Evolutionary conservation across 2,329 filamentous ascomycete genomes (phyloP), one percentile per base, ranked within the genome.

Genomic region (Cladorrhinum sp.): DNA sequence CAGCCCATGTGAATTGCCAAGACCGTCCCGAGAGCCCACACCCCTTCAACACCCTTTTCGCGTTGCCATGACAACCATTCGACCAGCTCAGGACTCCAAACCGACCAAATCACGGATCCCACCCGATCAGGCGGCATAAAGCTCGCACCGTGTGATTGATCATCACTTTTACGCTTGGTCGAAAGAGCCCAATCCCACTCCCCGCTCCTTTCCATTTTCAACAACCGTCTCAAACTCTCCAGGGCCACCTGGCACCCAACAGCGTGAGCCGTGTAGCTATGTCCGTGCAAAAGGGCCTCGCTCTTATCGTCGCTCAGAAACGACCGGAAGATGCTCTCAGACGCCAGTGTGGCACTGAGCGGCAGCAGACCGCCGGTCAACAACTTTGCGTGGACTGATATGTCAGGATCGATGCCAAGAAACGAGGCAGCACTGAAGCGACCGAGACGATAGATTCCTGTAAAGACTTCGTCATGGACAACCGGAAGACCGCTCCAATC

Each of bases 401-500:
- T 88, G 68, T 96, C 91, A 0, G 91, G 83, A 30, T 90, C 74
- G 0, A 85, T 76, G 4, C 79, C 78, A 2, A 96, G 81, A 72
- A 94, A 90, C 0, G 86, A 87, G 0, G 89, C 85, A 0, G 90
- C 81, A 1, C 84, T 86, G 70, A 88, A 86, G 42, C 86, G 84
- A 1, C 92, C 91, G 0, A 96, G 85, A 12, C 92, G 89, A 72
- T 93, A 93, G 3, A 96, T 78, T 1, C 91, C 91, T 0, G 91
- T 94, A 74, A 96, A 96, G 36, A 96, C 91, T 71, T 96, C 92
- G 70, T 96, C 91, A 65, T 92, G 91, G 66, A 96, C 80, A 42
- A 96, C 77, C 0, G 92, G 91, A 3, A 96, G 81, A 1, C 91
- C 90, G 1, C 80, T 79, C 91, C 91, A 96, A 28, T 76, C 65